Base-by-base conservation (phyloP, 2,329 filamentous ascomycete genomes). In the Aspergillus intermedius region DNA sequence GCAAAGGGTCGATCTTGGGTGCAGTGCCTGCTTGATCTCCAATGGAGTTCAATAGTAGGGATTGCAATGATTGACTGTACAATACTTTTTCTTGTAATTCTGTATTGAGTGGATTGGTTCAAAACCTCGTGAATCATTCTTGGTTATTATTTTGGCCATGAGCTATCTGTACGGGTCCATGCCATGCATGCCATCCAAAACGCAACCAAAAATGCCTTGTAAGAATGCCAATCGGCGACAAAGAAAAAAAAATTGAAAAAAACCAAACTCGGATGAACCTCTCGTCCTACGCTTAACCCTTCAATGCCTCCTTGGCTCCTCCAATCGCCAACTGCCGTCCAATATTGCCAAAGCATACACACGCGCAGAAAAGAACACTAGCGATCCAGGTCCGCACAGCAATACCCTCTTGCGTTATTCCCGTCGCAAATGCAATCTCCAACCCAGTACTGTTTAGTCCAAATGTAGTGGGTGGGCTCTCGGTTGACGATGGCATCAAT, bases 261-360 rank as follows among this genome's bases (percentile, higher is more conserved):
- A 35, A 9, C 34, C 15, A 35, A 17, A 5, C n/a, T 35, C n/a
- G 2, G 15, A 13, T n/a, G 32, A 35, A 35, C 6, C 17, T 30
- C 25, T 22, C 12, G n/a, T 44, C 46, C 42, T 35, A 5, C n/a
- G 15, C n/a, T n/a, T 8, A 17, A 17, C 15, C n/a, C 19, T 12
- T 40, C 19, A 15, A 40, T 22, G n/a, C 19, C 19, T n/a, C 5
- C 13, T n/a, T n/a, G 61, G 60, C 32, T 58, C 53, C 59, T 45
- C 62, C 77, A 54, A 81, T 70, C n/a, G 84, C 83, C 55, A 97
- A 71, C 53, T 88, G 78, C 54, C 93, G 78, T 10, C 93, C 93
- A 62, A 98, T 89, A 64, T 95, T 97, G 9, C 93, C 93, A 75
- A 98, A 96, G 70, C 91, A 96, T 8, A 97, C 82, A 58, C 88